Evolutionary conservation across 768 basidiomycete species (phyloP), one percentile per base, ranked within the genome.

Genomic region (Suillus clintonianus): DNA sequence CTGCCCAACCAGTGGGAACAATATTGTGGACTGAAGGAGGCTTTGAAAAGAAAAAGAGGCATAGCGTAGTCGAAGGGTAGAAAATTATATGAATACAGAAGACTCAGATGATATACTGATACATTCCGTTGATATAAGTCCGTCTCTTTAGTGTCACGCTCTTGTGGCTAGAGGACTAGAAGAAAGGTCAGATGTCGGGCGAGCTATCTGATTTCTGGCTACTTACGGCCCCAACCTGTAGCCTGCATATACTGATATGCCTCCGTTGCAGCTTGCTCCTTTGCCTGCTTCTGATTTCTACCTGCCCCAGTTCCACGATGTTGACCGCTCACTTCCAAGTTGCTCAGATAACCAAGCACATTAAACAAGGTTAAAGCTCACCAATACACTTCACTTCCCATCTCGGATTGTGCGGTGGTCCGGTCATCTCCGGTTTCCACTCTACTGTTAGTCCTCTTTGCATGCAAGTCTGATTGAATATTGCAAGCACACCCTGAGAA

Each of bases 251-350:
- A 63, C 13, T 70, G 69, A 76, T 80, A 87, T 54, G 88, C 88
- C 60, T 82, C 77, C 43, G 82, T 81, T 37, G 86, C 87, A n/a
- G 89, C 88, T 65, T 86, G 84, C 74, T 89, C 87, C 66, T 88
- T 89, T 9, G 88, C 89, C n/a, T 75, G 54, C 66, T 89, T 90
- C 72, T 88, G 87, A 62, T 80, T 89, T 64, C 83, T 85, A 24
- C 84, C 89, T 4, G 56, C 65, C 0, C 87, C 89, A 4, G 71
- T 58, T 27, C 88, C 89, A 65, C 68, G 80, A 65, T 82, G 79
- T n/a, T 75, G 68, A 2, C 75, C 80, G 62, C 86, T 82, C 27
- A 90, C 88, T 89, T 59, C 1, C 32, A n/a, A 43, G 10, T 37
- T 60, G 9, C 54, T 64, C 22, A 65, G 63, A 24, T 54, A 43